phyloP scores from a whole-genome alignment of 2,329 filamentous ascomycete genomes.

The Hypoxylon sp. region DNA sequence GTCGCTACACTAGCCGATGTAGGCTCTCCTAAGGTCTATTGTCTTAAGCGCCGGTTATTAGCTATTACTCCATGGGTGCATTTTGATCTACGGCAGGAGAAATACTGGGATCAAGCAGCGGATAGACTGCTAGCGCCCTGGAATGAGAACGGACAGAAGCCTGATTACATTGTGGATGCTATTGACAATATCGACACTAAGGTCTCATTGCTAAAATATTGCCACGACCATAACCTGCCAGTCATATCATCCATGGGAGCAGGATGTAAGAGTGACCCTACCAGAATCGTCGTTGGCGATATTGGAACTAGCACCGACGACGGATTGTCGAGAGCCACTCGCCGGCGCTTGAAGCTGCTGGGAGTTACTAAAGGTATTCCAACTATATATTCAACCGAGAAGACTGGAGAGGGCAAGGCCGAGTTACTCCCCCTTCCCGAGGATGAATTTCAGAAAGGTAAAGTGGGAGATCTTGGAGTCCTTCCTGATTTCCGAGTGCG shows the following conservation, averaged over 20 bases:
- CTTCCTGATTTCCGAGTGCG: constrained; percentile 93
- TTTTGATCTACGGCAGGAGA: constrained; percentile 88
- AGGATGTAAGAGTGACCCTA: constrained; percentile 90
- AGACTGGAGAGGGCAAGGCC: constrained; percentile 90
- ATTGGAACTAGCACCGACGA: constrained; percentile 92
- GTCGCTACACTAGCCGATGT: constrained; percentile 95
- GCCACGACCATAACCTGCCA: constrained; percentile 80
- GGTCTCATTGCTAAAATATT: constrained; percentile 90
- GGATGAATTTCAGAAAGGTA: constrained; percentile 88
- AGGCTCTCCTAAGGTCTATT: constrained; percentile 91
- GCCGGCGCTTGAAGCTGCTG: constrained; percentile 81
- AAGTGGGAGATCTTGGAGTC: constrained; percentile 87
- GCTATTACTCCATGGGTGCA: constrained; percentile 93
- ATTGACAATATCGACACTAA: constrained; percentile 99
- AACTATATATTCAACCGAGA: constrained; percentile 93
- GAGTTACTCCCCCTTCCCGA: constrained; percentile 88
- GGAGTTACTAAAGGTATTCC: constrained; percentile 90
- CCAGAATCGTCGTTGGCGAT: constrained; percentile 89
- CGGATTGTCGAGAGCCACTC: constrained; percentile 86
- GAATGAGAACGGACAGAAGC: constrained; percentile 72
- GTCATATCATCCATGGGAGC: constrained; percentile 98
- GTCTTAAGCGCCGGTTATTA: constrained; percentile 82
- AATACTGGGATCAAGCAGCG: constrained; percentile 81
- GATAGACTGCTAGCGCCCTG: constrained; percentile 77
- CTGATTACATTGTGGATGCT: constrained; percentile 94